These are phyloP conservation scores for Naematelia encephala DNA, from an alignment of 768 basidiomycete species.

Conservation along the genomic window DNA sequence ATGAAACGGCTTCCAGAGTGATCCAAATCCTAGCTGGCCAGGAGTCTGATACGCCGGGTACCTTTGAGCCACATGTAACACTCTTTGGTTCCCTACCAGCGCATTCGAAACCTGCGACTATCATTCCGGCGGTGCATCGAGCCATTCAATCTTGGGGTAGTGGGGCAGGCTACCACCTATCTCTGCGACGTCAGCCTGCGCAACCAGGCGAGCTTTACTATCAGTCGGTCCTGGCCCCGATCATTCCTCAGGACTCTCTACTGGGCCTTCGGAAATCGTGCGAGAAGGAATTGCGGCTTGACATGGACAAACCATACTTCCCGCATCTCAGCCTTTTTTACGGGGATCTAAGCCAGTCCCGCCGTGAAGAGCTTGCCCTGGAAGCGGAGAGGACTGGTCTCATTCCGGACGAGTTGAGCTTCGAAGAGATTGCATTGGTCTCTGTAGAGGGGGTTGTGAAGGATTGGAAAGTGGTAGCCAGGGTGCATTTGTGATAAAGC, in stretches of 20 bases:
- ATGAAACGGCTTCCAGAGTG: neutral
- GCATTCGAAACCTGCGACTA: neutral
- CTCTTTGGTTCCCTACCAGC: neutral
- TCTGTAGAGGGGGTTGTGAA: constrained; percentile 10
- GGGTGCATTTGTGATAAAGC: constrained; percentile 7
- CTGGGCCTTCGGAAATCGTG: constrained; percentile 15
- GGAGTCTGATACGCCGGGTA: neutral
- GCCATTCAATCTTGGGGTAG: neutral
- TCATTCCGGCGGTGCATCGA: neutral
- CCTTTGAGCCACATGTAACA: neutral
- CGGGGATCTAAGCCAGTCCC: constrained; percentile 19
- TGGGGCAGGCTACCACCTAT: neutral
- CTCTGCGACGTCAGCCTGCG: constrained; percentile 6
- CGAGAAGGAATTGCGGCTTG: constrained; percentile 1
- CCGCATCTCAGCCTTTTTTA: constrained; percentile 37
- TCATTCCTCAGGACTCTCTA: constrained; percentile 8
- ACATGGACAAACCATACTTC: constrained; percentile 20
- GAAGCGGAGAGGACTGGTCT: neutral
- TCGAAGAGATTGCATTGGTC: constrained; percentile 16
- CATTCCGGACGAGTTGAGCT: constrained; percentile 4
- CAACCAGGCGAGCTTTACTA: constrained; percentile 26
- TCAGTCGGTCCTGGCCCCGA: constrained; percentile 32
- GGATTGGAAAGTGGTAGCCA: constrained; percentile 19
- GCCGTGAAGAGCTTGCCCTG: neutral
- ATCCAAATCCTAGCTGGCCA: neutral